Conservation (phyloP, 768 basidiomycete genomes). For the Saitozyma podzolica region DNA sequence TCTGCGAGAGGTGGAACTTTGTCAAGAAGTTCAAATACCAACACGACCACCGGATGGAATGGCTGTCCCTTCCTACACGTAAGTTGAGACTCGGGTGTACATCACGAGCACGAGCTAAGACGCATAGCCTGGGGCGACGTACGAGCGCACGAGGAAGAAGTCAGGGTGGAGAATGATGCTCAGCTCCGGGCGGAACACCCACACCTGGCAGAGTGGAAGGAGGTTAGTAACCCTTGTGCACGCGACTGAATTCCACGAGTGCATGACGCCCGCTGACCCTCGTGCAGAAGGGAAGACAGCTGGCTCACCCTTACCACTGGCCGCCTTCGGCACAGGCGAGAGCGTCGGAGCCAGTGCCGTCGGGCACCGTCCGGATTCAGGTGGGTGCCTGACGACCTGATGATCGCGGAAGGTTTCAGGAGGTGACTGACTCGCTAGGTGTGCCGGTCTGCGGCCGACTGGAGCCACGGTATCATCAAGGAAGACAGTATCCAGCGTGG, state of each 20-base stretch:
- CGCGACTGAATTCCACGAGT: background rate
- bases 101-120: conserved; percentile 7
- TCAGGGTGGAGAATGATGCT: conserved; percentile 29
- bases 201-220: conserved; percentile 49
- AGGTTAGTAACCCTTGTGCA: conserved; percentile 20
- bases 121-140: conserved; percentile 45
- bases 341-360: conserved; percentile 45
- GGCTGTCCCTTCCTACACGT: conserved; percentile 51
- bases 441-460: conserved; percentile 82
- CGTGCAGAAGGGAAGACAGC: conserved; percentile 35
- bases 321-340: conserved; percentile 44
- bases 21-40: conserved; percentile 47
- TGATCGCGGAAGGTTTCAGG: background rate
- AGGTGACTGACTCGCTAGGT: conserved; percentile 55
- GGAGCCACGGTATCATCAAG: conserved; percentile 87
- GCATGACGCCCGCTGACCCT: background rate
- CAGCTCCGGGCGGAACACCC: conserved; percentile 49
- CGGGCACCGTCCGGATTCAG: conserved; percentile 43
- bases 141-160: conserved; percentile 25
- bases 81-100: conserved; percentile 4
- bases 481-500: conserved; percentile 80
- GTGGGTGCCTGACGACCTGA: conserved; percentile 10
- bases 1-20: conserved; percentile 74
- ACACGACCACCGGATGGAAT: conserved; percentile 51
- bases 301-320: conserved; percentile 52